These are phyloP conservation scores for Hemisphaericaspora nanyangensis DNA, from an alignment of 805 yeast genomes.

Conservation along the genomic window DNA sequence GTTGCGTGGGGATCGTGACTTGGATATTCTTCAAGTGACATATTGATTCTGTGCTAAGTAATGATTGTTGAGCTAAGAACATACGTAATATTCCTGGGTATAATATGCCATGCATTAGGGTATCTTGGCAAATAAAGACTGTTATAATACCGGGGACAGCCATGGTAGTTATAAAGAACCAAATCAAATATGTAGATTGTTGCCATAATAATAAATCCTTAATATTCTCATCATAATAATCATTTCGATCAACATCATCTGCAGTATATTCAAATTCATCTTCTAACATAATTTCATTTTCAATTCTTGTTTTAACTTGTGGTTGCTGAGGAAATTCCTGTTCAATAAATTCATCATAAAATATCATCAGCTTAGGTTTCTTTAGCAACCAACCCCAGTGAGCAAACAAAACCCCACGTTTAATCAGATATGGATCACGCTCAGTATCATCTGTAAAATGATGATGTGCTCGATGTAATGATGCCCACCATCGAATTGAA, in stretches of 20 bases:
- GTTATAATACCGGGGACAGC: slow-evolving; percentile 28
- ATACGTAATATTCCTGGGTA: slow-evolving; percentile 77
- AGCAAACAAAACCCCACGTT: slow-evolving; percentile 76
- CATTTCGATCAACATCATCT: slow-evolving; percentile 8
- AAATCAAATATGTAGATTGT: slow-evolving; percentile 20
- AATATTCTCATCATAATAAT: slow-evolving; percentile 15
- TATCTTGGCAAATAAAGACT: slow-evolving; percentile 23
- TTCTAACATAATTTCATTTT: slow-evolving; percentile 17
- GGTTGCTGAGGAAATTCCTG: slow-evolving; percentile 28
- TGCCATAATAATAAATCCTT: slow-evolving; percentile 33
- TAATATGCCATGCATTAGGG: slow-evolving; percentile 36
- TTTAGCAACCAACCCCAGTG: slow-evolving; percentile 87
- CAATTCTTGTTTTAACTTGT: slow-evolving; percentile 8
- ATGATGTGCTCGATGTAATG: slow-evolving; percentile 87
- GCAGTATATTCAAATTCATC: slow-evolving; percentile 18
- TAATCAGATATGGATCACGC: slow-evolving; percentile 80
- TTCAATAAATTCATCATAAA: slow-evolving; percentile 32
- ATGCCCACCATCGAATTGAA: slow-evolving; percentile 73
- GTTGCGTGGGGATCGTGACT: slow-evolving; percentile 57
- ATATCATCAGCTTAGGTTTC: slow-evolving; percentile 43
- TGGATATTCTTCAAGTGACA: slow-evolving; percentile 69
- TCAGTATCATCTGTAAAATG: slow-evolving; percentile 80
- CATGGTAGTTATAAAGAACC: slow-evolving; percentile 28
- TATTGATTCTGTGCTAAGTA: slow-evolving; percentile 73
- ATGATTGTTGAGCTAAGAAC: slow-evolving; percentile 72